Conservation (phyloP, 2,329 filamentous ascomycete genomes). For the Cercospora zeae-maydis region DNA sequence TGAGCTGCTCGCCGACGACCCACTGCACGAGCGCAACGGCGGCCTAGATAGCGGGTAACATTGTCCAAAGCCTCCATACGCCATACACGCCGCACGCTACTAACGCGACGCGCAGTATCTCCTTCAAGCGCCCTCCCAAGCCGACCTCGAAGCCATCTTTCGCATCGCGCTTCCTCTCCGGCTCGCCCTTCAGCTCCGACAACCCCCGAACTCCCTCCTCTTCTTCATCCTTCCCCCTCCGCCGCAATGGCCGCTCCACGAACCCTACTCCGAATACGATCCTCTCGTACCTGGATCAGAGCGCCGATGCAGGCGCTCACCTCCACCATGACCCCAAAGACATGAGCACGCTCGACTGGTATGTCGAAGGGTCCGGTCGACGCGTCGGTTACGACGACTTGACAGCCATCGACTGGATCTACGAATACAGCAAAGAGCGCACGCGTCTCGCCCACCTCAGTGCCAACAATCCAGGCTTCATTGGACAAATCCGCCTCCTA, state of each 20-base stretch:
- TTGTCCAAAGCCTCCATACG: not conserved
- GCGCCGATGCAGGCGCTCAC: slow-evolving; percentile 38
- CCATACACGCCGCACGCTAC: not conserved
- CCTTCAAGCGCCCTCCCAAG: slow-evolving; percentile 69
- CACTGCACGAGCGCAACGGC: slow-evolving; percentile 36
- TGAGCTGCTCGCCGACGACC: slow-evolving; percentile 39
- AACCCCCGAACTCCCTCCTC: slow-evolving; percentile 33
- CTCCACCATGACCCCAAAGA: slow-evolving; percentile 44
- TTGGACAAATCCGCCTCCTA: slow-evolving; percentile 69
- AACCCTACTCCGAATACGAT: slow-evolving; percentile 38
- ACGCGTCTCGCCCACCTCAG: slow-evolving; percentile 77
- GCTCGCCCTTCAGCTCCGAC: slow-evolving; percentile 37
- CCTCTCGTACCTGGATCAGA: slow-evolving; percentile 42
- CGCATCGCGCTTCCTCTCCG: slow-evolving; percentile 45
- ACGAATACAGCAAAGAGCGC: slow-evolving; percentile 94
- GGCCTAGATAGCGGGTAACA: slow-evolving; percentile 47
- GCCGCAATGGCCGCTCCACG: slow-evolving; percentile 33
- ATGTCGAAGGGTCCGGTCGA: slow-evolving; percentile 80
- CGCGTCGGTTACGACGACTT: slow-evolving; percentile 93
- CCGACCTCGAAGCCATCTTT: slow-evolving; percentile 37
- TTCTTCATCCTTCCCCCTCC: slow-evolving; percentile 28
- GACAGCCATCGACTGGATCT: slow-evolving; percentile 99
- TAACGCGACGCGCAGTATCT: slow-evolving; percentile 44
- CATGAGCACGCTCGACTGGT: slow-evolving; percentile 65
- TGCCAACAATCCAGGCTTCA: slow-evolving; percentile 63